phyloP scores from a whole-genome alignment of 2,329 filamentous ascomycete species.

The Nigrospora osmanthi region DNA sequence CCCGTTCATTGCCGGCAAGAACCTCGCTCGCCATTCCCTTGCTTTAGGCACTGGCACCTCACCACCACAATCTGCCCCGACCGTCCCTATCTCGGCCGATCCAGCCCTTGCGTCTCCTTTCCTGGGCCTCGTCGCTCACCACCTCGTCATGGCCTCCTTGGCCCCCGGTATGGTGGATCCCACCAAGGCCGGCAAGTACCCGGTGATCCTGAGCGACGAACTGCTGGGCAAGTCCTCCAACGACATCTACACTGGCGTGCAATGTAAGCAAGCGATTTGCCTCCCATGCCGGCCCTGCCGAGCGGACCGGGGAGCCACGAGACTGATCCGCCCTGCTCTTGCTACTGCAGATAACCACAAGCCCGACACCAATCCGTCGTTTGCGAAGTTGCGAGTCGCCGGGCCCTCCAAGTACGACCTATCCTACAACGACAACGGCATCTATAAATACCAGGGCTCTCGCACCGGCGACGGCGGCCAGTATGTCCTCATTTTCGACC shows the following conservation, averaged over 20 bases:
- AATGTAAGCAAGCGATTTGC: conserved; percentile 36
- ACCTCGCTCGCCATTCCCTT: no score
- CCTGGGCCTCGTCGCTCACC: no score
- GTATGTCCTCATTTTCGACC: conserved; percentile 70
- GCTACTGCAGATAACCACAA: conserved; percentile 51
- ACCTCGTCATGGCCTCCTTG: conserved; percentile 14
- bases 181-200: conserved; percentile 53
- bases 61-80: no score
- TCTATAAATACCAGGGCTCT: conserved; percentile 54
- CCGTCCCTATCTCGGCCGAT: no score
- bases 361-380: conserved; percentile 40
- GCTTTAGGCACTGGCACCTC: no score
- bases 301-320: neutral
- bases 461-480: conserved; percentile 48
- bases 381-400: conserved; percentile 43
- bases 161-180: conserved; percentile 38
- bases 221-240: conserved; percentile 48
- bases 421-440: conserved; percentile 44
- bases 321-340: neutral
- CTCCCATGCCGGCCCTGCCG: neutral
- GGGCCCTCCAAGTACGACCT: conserved; percentile 45
- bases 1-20: no score
- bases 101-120: no score
- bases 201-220: conserved; percentile 55
- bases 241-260: conserved; percentile 52